Percentiles rank a stretch among this genome's conserved stretches.
Evolutionary conservation across 306 rosid species (phyloP).

Genomic region (Rosa lucieae): DNA sequence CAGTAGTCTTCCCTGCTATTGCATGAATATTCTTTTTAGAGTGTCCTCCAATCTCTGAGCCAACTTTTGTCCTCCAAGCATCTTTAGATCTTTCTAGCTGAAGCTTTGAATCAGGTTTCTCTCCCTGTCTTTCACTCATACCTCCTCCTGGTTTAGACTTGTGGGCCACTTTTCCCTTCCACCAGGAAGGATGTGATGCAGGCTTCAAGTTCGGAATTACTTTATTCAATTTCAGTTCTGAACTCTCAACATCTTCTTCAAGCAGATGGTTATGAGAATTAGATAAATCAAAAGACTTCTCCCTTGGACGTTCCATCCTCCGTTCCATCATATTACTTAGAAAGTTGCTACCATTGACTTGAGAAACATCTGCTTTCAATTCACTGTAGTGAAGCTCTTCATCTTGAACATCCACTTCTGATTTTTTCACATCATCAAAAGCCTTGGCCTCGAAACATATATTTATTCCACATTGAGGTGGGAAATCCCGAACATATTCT

Average conservation of each 20-base stretch:
- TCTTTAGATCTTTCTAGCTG: constrained; percentile 33
- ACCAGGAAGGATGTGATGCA: constrained; percentile 49
- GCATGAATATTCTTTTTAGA: neutral
- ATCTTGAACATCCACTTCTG: neutral
- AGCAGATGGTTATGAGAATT: neutral
- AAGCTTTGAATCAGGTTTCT: constrained; percentile 23
- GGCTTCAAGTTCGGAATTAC: constrained; percentile 55
- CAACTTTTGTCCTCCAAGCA: constrained; percentile 7
- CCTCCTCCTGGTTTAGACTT: constrained; percentile 32
- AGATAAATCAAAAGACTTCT: constrained; percentile 4
- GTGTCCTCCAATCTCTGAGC: constrained; percentile 13
- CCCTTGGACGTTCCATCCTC: constrained; percentile 6
- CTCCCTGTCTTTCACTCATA: constrained; percentile 37
- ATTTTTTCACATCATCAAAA: neutral
- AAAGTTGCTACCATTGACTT: constrained; percentile 39
- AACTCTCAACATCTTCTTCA: neutral
- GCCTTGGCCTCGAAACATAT: neutral
- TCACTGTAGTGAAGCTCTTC: neutral
- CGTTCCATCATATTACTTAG: neutral
- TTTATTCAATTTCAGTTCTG: neutral
- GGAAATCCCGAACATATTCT: constrained; percentile 65
- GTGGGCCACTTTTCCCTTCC: constrained; percentile 36
- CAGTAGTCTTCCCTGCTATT: constrained; percentile 38
- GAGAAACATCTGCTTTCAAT: neutral
- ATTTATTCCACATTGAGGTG: constrained; percentile 67